Conservation (phyloP, 1,284 basidiomycete species). For the Boletellus deceptivus region DNA sequence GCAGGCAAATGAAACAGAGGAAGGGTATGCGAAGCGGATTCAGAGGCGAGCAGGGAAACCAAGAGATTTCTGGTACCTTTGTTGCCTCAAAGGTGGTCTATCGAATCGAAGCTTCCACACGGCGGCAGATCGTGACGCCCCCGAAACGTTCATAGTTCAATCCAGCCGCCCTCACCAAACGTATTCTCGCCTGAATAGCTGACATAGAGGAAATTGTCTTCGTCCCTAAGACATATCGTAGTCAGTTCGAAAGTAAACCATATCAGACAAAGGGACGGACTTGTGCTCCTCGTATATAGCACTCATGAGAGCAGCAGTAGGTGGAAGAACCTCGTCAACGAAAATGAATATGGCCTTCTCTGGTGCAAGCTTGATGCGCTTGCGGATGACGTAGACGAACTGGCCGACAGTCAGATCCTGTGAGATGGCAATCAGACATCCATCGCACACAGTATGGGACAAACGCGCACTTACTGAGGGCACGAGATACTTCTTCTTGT, state of each 20-base stretch:
- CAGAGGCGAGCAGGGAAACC: slow-evolving; percentile 6
- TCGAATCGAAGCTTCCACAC: slow-evolving; percentile 23
- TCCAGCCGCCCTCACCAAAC: slow-evolving; percentile 65
- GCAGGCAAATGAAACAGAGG: slow-evolving; percentile 20
- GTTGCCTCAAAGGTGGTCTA: slow-evolving; percentile 28
- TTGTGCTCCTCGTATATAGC: slow-evolving; percentile 99
- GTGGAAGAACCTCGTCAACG: slow-evolving; percentile 97
- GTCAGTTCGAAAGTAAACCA: slow-evolving; percentile 9
- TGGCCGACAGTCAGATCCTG: slow-evolving; percentile 98
- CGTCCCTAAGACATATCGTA: slow-evolving; percentile 62
- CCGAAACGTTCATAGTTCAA: slow-evolving; percentile 41
- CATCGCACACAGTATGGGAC: slow-evolving; percentile 7
- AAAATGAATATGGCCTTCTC: slow-evolving; percentile 99
- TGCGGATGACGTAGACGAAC: slow-evolving; percentile 99
- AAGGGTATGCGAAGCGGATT: slow-evolving; percentile 27
- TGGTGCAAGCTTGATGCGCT: slow-evolving; percentile 99
- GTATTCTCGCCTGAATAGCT: slow-evolving; percentile 98
- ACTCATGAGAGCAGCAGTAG: slow-evolving; percentile 98
- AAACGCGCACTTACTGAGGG: slow-evolving; percentile 70
- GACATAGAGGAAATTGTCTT: slow-evolving; percentile 95
- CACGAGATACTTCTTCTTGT: slow-evolving; percentile 99
- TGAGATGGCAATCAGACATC: slow-evolving; percentile 19
- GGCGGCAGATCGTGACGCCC: slow-evolving; percentile 23
- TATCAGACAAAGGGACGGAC: slow-evolving; percentile 50
- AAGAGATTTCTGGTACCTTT: slow-evolving; percentile 20